A percentile compares a stretch with the other conserved stretches of the same genome.
phyloP scores from a whole-genome alignment of 1,139 yeast genomes.

The Lodderomyces oxycetoniae region DNA sequence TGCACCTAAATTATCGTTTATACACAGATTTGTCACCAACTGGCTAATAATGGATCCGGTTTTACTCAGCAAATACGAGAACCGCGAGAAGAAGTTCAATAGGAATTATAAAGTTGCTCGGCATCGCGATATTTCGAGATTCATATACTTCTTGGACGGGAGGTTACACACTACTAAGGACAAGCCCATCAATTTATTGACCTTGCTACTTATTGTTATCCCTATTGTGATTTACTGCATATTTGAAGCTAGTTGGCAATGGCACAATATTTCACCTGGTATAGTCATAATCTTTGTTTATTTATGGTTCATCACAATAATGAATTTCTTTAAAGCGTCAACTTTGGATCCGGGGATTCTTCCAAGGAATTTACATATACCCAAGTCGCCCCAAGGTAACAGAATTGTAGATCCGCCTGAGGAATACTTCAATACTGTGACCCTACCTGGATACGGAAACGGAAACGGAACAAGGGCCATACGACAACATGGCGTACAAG shows the following conservation, averaged over 20 bases:
- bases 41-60: slow-evolving; percentile 45
- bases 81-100: slow-evolving; percentile 7
- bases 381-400: slow-evolving; percentile 21
- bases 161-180: slow-evolving; percentile 44
- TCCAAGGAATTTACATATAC: slow-evolving; percentile 65
- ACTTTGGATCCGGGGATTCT: slow-evolving; percentile 67
- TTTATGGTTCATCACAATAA: slow-evolving; percentile 46
- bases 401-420: slow-evolving; percentile 37
- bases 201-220: slow-evolving; percentile 31
- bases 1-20: slow-evolving; percentile 9
- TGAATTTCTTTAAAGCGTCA: slow-evolving; percentile 51
- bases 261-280: slow-evolving; percentile 56
- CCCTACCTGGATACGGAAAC: slow-evolving; percentile 40
- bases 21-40: slow-evolving; percentile 29
- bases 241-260: slow-evolving; percentile 50
- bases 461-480: background rate
- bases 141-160: slow-evolving; percentile 61
- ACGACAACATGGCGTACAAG: slow-evolving; percentile 27
- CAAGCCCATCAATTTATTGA: slow-evolving; percentile 31
- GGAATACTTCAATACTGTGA: slow-evolving; percentile 57
- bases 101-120: slow-evolving; percentile 35
- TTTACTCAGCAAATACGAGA: slow-evolving; percentile 8
- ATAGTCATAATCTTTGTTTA: slow-evolving; percentile 56
- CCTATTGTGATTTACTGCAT: slow-evolving; percentile 48
- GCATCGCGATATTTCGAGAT: slow-evolving; percentile 24